Evolutionary conservation across 345 rosid genomes (phyloP).

Genomic region (Linum tenue): DNA sequence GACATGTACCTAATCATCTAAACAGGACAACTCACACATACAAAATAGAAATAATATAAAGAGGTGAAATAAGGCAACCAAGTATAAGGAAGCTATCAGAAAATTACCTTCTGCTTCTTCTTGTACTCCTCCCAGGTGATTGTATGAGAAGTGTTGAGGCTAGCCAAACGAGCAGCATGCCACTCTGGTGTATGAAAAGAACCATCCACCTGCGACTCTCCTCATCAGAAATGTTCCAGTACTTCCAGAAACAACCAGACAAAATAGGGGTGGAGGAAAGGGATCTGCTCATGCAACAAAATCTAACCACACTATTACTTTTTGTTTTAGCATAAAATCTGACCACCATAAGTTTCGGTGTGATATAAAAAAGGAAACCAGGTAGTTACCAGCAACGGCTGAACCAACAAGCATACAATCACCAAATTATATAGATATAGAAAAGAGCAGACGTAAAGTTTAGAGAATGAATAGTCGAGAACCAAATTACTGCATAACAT

Average conservation of each 20-base stretch:
- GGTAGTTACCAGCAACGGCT: neutral
- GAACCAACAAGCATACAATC: neutral
- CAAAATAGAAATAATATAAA: no score
- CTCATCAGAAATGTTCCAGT: constrained; percentile 78
- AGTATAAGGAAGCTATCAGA: neutral
- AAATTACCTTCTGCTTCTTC: constrained; percentile 72
- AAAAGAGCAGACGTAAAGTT: neutral
- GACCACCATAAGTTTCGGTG: neutral
- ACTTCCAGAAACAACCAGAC: neutral
- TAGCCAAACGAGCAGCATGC: constrained; percentile 99
- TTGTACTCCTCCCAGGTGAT: constrained; percentile 94
- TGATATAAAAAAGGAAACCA: neutral
- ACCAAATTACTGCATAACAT: neutral
- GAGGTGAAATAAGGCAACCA: neutral
- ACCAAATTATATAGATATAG: neutral
- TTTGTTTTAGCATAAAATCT: neutral
- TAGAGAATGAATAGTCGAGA: neutral
- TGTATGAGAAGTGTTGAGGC: constrained; percentile 89
- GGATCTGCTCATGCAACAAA: neutral
- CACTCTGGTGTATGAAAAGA: constrained; percentile 99
- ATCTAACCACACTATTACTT: neutral
- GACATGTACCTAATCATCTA: no score
- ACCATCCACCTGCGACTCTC: constrained; percentile 99
- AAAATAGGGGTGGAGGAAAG: neutral
- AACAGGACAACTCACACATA: no score